phyloP scores from a whole-genome alignment of 1,284 basidiomycete species.

The Afroboletus lepidellus region DNA sequence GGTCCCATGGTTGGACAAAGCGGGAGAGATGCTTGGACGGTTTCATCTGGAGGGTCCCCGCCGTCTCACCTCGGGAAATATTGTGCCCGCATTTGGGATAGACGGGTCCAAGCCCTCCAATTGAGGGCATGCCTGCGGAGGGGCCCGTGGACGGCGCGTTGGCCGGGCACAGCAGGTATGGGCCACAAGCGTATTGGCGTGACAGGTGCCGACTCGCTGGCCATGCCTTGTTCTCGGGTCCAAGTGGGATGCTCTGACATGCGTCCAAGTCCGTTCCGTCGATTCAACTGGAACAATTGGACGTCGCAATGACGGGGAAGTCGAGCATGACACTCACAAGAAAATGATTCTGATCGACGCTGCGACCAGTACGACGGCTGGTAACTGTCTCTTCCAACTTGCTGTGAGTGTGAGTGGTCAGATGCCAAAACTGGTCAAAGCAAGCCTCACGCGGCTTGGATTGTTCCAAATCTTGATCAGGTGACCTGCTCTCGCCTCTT shows the following conservation, averaged over 20 bases:
- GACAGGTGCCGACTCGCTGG: constrained; percentile 13
- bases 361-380: background rate
- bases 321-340: background rate
- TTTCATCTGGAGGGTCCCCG: constrained; percentile 2
- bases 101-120: constrained; percentile 1
- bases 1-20: constrained; percentile 18
- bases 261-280: too few relatives aligned
- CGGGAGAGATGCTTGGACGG: constrained; percentile 5
- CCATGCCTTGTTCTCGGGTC: constrained; percentile 22
- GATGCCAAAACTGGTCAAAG: background rate
- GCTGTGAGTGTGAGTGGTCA: background rate
- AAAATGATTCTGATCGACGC: background rate
- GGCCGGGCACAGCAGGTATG: background rate
- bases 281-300: background rate
- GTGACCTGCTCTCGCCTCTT: too few relatives aligned
- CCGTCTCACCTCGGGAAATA: constrained; percentile 11
- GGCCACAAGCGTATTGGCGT: background rate
- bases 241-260: constrained; percentile 1
- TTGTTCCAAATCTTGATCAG: too few relatives aligned
- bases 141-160: background rate
- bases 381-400: too few relatives aligned
- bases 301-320: background rate
- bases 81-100: constrained; percentile 5
- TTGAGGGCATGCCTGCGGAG: background rate
- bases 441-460: background rate